phyloP scores from a whole-genome alignment of 1,139 yeast genomes.

The Suhomyces terraborum region DNA sequence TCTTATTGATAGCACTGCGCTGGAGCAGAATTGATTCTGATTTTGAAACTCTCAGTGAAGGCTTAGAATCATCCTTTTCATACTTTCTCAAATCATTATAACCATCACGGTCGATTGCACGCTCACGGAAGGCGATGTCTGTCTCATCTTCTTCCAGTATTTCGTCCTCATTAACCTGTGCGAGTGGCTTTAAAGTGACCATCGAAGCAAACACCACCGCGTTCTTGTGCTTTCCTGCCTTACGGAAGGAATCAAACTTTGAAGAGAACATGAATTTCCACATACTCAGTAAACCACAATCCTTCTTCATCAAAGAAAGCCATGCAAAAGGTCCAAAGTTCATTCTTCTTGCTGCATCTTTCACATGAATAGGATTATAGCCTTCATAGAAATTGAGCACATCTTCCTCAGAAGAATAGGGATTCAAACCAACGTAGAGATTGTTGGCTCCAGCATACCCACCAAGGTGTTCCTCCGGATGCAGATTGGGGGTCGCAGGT shows the following conservation, averaged over 20 bases:
- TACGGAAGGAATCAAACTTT: slow-evolving; percentile 4
- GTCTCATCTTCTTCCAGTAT: slow-evolving; percentile 7
- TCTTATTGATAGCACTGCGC: slow-evolving; percentile 21
- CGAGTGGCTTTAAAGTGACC: slow-evolving; percentile 3
- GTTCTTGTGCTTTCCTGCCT: not conserved
- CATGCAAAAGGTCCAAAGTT: slow-evolving; percentile 35
- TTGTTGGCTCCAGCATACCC: slow-evolving; percentile 14
- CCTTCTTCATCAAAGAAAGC: slow-evolving; percentile 32
- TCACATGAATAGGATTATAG: slow-evolving; percentile 27
- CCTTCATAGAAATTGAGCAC: slow-evolving; percentile 25
- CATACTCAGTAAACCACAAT: slow-evolving; percentile 18
- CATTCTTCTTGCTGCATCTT: slow-evolving; percentile 22
- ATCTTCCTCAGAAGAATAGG: slow-evolving; percentile 19
- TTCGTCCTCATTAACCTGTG: slow-evolving; percentile 3
- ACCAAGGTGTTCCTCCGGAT: not conserved
- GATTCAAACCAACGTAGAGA: slow-evolving; percentile 31
- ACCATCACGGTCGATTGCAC: slow-evolving; percentile 35
- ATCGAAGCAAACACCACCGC: slow-evolving; percentile 1
- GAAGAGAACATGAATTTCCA: slow-evolving; percentile 19
- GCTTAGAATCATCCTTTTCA: slow-evolving; percentile 13
- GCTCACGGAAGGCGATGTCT: slow-evolving; percentile 16
- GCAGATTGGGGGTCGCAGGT: not conserved
- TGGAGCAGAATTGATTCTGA: slow-evolving; percentile 2
- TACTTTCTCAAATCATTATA: slow-evolving; percentile 30
- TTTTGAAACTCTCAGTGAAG: not conserved